A percentile compares a stretch with the other conserved stretches of the same genome.
These are phyloP conservation scores for Termitomyces sp. DNA, from an alignment of 768 basidiomycete genomes.

Conservation along the genomic window DNA sequence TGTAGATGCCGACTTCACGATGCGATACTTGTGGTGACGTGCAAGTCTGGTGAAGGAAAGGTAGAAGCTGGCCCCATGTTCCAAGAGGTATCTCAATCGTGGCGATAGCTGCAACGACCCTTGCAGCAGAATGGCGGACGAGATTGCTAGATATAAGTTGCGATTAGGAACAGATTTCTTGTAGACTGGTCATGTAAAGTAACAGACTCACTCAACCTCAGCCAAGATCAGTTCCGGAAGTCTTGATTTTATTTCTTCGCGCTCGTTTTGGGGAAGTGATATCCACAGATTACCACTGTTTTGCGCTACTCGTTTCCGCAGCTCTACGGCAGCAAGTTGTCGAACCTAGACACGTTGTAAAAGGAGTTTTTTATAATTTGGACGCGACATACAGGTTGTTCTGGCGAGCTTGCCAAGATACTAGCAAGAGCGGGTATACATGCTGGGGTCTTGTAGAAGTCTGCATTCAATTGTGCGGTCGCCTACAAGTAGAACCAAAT, in stretches of 20 bases:
- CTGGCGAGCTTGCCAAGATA: slow-evolving; percentile 81
- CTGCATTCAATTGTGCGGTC: slow-evolving; percentile 83
- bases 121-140: slow-evolving; percentile 88
- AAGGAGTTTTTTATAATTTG: slow-evolving; percentile 1
- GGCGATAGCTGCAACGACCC: slow-evolving; percentile 91
- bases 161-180: slow-evolving; percentile 10
- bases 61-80: slow-evolving; percentile 83
- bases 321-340: slow-evolving; percentile 94
- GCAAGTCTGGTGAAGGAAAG: slow-evolving; percentile 79
- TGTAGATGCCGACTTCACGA: slow-evolving; percentile 89
- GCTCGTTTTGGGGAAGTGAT: slow-evolving; percentile 54
- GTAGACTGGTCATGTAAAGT: neutral
- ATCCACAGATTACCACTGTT: slow-evolving; percentile 84
- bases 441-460: slow-evolving; percentile 86
- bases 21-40: slow-evolving; percentile 61
- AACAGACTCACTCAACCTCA: slow-evolving; percentile 63
- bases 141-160: slow-evolving; percentile 51
- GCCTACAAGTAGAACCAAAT: slow-evolving; percentile 45
- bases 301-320: slow-evolving; percentile 84
- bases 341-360: slow-evolving; percentile 56
- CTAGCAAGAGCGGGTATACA: slow-evolving; percentile 90
- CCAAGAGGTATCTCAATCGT: slow-evolving; percentile 75
- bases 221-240: slow-evolving; percentile 71
- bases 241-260: slow-evolving; percentile 80
- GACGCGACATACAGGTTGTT: slow-evolving; percentile 60